Conservation (phyloP, 208 protist species). For the Trypanosoma congolense region DNA sequence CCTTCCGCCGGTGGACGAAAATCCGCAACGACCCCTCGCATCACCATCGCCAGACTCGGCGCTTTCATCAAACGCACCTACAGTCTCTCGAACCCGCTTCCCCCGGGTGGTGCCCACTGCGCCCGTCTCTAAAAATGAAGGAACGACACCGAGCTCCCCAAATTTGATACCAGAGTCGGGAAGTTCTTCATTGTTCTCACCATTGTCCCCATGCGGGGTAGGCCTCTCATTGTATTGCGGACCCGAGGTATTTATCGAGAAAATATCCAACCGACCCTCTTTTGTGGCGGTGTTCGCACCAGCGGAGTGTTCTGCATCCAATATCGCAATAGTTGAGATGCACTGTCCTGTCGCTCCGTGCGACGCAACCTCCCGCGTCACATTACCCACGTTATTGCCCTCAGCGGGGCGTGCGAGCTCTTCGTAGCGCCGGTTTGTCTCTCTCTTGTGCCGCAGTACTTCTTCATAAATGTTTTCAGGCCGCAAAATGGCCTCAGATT, state of each 20-base stretch:
- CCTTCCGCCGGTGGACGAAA: no score
- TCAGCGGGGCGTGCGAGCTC: constrained; percentile 26
- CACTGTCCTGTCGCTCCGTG: no score
- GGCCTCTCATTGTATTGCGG: no score
- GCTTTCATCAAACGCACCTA: constrained; percentile 7
- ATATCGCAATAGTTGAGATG: no score
- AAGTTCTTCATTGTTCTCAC: constrained; percentile 50
- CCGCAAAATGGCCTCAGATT: constrained; percentile 55
- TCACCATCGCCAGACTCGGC: constrained; percentile 2
- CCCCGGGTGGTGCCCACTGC: no score
- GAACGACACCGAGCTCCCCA: constrained; percentile 27
- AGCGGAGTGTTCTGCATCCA: no score
- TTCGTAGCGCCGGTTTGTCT: constrained; percentile 70
- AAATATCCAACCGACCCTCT: no score
- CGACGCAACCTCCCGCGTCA: constrained; percentile 16
- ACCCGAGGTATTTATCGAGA: no score
- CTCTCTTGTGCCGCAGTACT: constrained; percentile 55
- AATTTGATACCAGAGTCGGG: constrained; percentile 50
- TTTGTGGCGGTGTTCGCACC: no score
- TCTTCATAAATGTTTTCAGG: constrained; percentile 46
- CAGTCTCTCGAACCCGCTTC: constrained; percentile 6
- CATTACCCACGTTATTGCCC: constrained; percentile 4
- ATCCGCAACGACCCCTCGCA: not conserved
- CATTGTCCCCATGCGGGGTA: no score
- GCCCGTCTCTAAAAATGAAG: constrained; percentile 11